phyloP scores from a whole-genome alignment of 1,284 basidiomycete species.

The Pseudozyma tsukubaensis region DNA sequence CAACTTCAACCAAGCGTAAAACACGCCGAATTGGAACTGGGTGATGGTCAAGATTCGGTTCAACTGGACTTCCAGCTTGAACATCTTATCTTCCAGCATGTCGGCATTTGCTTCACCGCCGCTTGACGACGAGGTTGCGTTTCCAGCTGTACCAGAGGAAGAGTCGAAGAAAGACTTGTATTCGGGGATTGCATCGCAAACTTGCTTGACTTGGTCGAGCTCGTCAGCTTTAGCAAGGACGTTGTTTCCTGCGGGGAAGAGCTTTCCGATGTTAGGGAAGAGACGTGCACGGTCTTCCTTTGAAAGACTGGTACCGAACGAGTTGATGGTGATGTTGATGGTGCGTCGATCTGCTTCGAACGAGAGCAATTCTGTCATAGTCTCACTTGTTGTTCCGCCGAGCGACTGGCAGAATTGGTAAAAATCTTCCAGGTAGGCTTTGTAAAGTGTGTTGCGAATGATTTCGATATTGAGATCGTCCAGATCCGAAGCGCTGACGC shows the following conservation, averaged over 20 bases:
- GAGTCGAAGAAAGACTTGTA: constrained; percentile 88
- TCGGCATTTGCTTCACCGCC: constrained; percentile 71
- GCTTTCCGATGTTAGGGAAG: constrained; percentile 90
- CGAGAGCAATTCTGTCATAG: constrained; percentile 77
- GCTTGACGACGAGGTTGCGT: background rate
- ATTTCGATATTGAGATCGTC: constrained; percentile 99
- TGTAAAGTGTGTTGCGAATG: constrained; percentile 99
- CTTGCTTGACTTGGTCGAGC: constrained; percentile 88
- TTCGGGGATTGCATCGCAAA: constrained; percentile 88
- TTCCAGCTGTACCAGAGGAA: constrained; percentile 15
- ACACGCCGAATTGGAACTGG: constrained; percentile 66
- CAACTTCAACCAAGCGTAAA: constrained; percentile 72
- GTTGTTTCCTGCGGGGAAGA: constrained; percentile 97
- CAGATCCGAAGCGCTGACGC: constrained; percentile 91
- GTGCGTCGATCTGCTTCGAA: constrained; percentile 98
- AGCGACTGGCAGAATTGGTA: constrained; percentile 83
- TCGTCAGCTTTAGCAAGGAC: constrained; percentile 93
- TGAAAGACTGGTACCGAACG: constrained; percentile 91
- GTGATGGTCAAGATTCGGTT: constrained; percentile 66
- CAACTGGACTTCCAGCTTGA: constrained; percentile 86
- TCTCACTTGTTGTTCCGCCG: constrained; percentile 72
- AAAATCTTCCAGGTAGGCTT: constrained; percentile 98
- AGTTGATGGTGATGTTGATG: constrained; percentile 99
- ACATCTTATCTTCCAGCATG: constrained; percentile 91
- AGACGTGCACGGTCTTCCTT: constrained; percentile 97